These are phyloP conservation scores for Apostasia ramifera DNA, from an alignment of 106 monocot genomes.

Conservation along the genomic window DNA sequence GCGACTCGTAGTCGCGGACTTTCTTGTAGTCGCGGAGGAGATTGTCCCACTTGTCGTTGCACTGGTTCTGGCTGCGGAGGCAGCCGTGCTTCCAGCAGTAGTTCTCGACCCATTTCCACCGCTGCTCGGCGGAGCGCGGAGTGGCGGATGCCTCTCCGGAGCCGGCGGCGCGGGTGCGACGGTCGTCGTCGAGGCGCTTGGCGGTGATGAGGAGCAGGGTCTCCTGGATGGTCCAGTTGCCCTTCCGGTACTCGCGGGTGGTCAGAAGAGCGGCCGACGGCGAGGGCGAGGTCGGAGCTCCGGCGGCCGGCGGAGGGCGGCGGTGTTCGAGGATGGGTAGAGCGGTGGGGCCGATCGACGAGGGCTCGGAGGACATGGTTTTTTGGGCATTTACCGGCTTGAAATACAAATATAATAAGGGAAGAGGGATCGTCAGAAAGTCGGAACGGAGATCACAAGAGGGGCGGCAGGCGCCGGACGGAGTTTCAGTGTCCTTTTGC, in stretches of 20 bases:
- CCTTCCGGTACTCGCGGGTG: constrained; percentile 82
- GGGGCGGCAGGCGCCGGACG: not conserved
- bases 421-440: not conserved
- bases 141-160: not conserved
- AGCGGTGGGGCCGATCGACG: constrained; percentile 10
- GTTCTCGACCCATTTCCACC: constrained; percentile 85
- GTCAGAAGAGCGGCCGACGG: constrained; percentile 10
- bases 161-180: constrained; percentile 12
- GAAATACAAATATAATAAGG: not conserved
- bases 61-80: constrained; percentile 65
- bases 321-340: constrained; percentile 14
- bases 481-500: not conserved
- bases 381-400: constrained; percentile 1
- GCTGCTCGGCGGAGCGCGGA: constrained; percentile 44
- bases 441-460: too few species aligned
- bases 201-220: constrained; percentile 87
- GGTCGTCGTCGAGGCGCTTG: constrained; percentile 86
- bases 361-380: constrained; percentile 15
- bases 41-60: constrained; percentile 82
- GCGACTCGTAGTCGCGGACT: constrained; percentile 45
- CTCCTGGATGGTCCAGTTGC: constrained; percentile 94
- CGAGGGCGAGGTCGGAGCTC: constrained; percentile 5
- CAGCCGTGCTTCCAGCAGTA: constrained; percentile 61
- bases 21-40: constrained; percentile 66
- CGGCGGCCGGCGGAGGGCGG: constrained; percentile 11